Conservation (phyloP, 176 grass and related monocot species). For the Phyllostachys edulis region DNA sequence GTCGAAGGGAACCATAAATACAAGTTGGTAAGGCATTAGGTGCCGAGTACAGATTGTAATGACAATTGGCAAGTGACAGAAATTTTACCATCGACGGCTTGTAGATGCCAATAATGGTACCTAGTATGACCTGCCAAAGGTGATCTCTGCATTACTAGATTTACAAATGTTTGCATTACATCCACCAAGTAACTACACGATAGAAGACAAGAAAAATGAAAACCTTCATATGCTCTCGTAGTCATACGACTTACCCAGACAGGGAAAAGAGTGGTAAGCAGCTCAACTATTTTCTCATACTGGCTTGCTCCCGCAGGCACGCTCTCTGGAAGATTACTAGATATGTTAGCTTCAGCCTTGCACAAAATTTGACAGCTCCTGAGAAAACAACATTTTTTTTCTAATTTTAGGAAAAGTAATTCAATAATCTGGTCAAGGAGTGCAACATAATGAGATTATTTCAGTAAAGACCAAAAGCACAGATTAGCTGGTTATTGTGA, state of each 20-base stretch:
- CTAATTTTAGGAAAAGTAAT: conserved; percentile 9
- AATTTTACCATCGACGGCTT: conserved; percentile 79
- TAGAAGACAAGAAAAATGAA: conserved; percentile 20
- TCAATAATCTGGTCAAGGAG: not conserved
- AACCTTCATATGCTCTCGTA: conserved; percentile 15
- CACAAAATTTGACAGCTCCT: conserved; percentile 71
- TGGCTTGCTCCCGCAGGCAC: conserved; percentile 46
- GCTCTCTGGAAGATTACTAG: conserved; percentile 64
- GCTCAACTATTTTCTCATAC: conserved; percentile 85
- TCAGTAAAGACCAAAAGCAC: conserved; percentile 3
- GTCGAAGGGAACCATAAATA: conserved; percentile 27
- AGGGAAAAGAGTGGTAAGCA: conserved; percentile 96
- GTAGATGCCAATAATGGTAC: conserved; percentile 88
- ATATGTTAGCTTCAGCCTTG: conserved; percentile 81
- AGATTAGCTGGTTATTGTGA: conserved; percentile 12
- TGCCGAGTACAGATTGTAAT: conserved; percentile 16
- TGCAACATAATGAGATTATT: conserved; percentile 11
- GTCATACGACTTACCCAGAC: conserved; percentile 66
- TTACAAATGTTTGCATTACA: conserved; percentile 10
- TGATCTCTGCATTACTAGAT: conserved; percentile 25
- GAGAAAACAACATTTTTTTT: conserved; percentile 38
- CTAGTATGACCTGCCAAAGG: conserved; percentile 74
- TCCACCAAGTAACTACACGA: conserved; percentile 13
- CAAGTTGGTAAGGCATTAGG: conserved; percentile 10
- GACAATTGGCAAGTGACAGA: conserved; percentile 13